Evolutionary conservation across 495 filamentous ascomycete genomes (phyloP), one percentile per base, ranked within the genome.

Genomic region (Recurvomyces mirabilis): DNA sequence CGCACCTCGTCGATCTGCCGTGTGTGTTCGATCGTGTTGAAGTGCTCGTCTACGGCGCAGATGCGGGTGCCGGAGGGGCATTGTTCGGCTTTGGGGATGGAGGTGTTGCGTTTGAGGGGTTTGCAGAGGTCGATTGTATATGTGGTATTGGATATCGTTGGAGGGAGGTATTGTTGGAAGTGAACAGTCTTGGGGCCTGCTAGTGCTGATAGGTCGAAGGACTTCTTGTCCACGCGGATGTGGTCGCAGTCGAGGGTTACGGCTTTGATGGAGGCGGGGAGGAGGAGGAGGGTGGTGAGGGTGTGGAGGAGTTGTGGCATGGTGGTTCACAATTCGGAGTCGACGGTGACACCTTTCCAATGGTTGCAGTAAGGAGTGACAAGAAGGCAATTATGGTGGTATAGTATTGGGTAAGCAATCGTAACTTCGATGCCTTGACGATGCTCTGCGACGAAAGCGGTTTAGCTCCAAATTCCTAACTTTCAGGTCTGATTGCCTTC

Each of bases 61-160:
- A 89, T 86, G 87, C 76, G 64, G 48, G 82, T 65, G 48, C 78
- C 72, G 52, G 65, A 55, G n/a, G 72, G 63, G 62, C 87, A 78
- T 59, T 75, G 55, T 29, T 83, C 63, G 33, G 66, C 60, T 30
- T 67, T 64, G 0, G 52, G 41, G 0, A 62, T 59, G 4, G 67
- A 68, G 30, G 70, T 69, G 24, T 66, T 70, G 41, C 70, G 66
- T 44, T 67, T 66, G 32, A 98, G 64, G 14, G 70, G 67, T 26
- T 65, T 64, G 62, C 91, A 98, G 37, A 94, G 71, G 52, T 95
- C 84, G 26, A 98, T 60, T n/a, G 83, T 84, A 64, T 88, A 94
- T 7, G 84, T 94, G 5, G 78, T 86, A 55, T 93, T 93, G 21
- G 62, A 53, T 38, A 52, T 66, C 1, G 56, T 65, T 0, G 69